These are phyloP conservation scores for Dimargaris cristalligena DNA, from an alignment of 192 early-diverging fungal species.

Conservation along the genomic window DNA sequence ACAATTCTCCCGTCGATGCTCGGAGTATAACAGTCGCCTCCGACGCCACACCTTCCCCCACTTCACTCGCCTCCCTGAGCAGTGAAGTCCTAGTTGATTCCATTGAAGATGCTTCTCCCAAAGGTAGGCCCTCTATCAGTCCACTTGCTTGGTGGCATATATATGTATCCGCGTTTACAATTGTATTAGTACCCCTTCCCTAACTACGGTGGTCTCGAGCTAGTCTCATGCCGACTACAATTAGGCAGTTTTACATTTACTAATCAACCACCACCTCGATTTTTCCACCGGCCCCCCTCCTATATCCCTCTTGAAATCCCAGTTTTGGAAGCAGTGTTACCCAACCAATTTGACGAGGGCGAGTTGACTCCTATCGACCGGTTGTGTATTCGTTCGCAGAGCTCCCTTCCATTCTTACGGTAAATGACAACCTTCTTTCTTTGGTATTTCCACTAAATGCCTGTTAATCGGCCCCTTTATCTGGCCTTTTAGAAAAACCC, in stretches of 20 bases:
- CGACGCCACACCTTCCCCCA: neutral
- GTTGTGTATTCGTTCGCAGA: conserved; percentile 22
- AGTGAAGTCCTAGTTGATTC: conserved; percentile 4
- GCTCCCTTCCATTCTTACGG: conserved; percentile 27
- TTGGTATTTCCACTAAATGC: too few relatives aligned
- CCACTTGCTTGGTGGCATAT: too few relatives aligned
- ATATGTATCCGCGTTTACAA: too few relatives aligned
- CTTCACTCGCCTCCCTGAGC: neutral
- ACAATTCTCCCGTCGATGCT: neutral
- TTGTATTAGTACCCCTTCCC: too few relatives aligned
- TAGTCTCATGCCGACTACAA: too few relatives aligned
- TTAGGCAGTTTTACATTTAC: too few relatives aligned
- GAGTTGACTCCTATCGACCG: conserved; percentile 25
- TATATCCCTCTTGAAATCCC: neutral
- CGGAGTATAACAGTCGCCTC: neutral
- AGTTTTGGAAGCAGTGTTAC: conserved; percentile 3
- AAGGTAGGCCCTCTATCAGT: neutral
- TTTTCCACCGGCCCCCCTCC: neutral
- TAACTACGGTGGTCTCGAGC: too few relatives aligned
- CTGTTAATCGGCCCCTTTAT: too few relatives aligned
- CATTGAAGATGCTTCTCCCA: conserved; percentile 8
- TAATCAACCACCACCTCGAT: too few relatives aligned
- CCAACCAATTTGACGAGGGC: conserved; percentile 14
- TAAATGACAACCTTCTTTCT: neutral
- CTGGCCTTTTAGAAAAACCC: too few relatives aligned